These are phyloP conservation scores for Vigna trinervia DNA, from an alignment of 306 rosid species.

Conservation along the genomic window DNA sequence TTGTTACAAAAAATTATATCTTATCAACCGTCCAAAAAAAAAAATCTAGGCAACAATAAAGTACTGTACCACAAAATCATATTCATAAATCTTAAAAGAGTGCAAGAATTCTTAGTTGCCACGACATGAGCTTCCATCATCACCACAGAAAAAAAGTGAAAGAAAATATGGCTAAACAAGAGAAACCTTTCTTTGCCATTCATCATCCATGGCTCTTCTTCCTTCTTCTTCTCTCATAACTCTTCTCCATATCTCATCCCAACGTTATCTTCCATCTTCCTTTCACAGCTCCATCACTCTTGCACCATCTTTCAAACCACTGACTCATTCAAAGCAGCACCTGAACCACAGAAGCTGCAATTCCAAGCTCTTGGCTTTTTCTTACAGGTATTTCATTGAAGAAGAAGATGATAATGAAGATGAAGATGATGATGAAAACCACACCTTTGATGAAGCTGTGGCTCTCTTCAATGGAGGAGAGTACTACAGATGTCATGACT, in stretches of 20 bases:
- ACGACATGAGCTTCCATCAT: slow-evolving; percentile 32
- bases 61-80: background rate
- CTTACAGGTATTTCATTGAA: slow-evolving; percentile 45
- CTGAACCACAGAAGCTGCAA: slow-evolving; percentile 28
- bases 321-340: slow-evolving; percentile 34
- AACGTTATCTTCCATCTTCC: slow-evolving; percentile 31
- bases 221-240: slow-evolving; percentile 33
- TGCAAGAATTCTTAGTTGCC: slow-evolving; percentile 35
- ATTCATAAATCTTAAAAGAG: background rate
- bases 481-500: slow-evolving; percentile 87
- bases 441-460: slow-evolving; percentile 74
- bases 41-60: background rate
- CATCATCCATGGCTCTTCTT: slow-evolving; percentile 61
- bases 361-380: slow-evolving; percentile 40
- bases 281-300: slow-evolving; percentile 41
- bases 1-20: background rate
- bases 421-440: slow-evolving; percentile 30
- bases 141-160: slow-evolving; percentile 52
- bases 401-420: slow-evolving; percentile 31
- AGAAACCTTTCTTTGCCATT: slow-evolving; percentile 27
- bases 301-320: slow-evolving; percentile 34
- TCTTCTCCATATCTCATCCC: slow-evolving; percentile 45
- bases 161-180: slow-evolving; percentile 40
- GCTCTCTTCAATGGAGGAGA: slow-evolving; percentile 66
- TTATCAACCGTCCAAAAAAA: background rate